Conservation (phyloP, 2,329 filamentous ascomycete species). For the Fusarium torreyae region DNA sequence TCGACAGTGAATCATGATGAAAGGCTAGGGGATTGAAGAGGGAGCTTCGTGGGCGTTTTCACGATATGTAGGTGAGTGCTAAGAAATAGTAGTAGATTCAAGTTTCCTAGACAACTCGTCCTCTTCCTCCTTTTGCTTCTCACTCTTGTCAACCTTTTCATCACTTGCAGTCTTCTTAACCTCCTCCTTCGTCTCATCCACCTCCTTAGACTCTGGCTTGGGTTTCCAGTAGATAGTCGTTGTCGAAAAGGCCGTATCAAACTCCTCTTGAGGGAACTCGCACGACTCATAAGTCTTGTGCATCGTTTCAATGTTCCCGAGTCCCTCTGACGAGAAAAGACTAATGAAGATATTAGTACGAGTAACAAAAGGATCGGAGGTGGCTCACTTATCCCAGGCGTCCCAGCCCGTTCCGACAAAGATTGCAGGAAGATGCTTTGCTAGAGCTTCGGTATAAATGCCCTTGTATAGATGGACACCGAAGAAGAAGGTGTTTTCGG, state of each 20-base stretch:
- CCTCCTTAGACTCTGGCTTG: neutral
- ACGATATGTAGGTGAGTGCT: neutral
- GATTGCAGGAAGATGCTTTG: conserved; percentile 62
- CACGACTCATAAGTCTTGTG: conserved; percentile 37
- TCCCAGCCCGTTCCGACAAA: conserved; percentile 71
- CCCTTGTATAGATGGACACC: conserved; percentile 73
- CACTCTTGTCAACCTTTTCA: neutral
- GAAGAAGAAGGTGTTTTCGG: conserved; percentile 68
- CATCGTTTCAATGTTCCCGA: conserved; percentile 46
- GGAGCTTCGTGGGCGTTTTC: neutral
- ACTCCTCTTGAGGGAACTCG: conserved; percentile 45
- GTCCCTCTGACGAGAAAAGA: conserved; percentile 27
- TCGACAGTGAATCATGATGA: neutral
- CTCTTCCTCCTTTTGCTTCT: conserved; percentile 14
- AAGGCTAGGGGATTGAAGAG: neutral
- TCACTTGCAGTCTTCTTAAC: neutral
- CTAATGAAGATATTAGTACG: neutral
- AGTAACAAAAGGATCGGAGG: too few relatives aligned
- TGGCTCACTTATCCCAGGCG: conserved; percentile 65
- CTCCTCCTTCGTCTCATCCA: neutral
- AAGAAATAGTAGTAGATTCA: conserved; percentile 41
- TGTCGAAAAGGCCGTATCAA: conserved; percentile 44
- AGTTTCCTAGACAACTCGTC: conserved; percentile 32
- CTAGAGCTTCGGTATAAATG: conserved; percentile 68
- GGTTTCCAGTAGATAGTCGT: conserved; percentile 51